Conservation (phyloP, 257 asterid genomes). For the Scutellaria baicalensis region DNA sequence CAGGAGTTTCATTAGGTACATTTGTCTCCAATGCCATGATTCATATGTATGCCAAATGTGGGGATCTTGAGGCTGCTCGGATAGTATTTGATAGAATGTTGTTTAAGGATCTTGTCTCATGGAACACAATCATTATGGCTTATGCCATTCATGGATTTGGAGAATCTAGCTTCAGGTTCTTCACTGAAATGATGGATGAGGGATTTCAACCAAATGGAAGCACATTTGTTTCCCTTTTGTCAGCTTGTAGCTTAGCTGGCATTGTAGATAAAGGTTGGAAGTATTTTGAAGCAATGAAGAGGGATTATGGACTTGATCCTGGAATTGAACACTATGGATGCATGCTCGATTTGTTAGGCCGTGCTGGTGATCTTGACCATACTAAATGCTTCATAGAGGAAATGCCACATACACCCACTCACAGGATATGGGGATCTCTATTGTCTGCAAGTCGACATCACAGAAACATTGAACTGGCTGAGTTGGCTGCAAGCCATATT, state of each 20-base stretch:
- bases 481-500: slow-evolving; percentile 36
- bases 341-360: slow-evolving; percentile 52
- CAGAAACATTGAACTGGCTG: slow-evolving; percentile 46
- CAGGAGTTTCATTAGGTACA: slow-evolving; percentile 24
- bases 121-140: slow-evolving; percentile 66
- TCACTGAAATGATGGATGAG: slow-evolving; percentile 32
- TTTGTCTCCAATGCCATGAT: slow-evolving; percentile 40
- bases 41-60: slow-evolving; percentile 60
- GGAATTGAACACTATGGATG: slow-evolving; percentile 61
- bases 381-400: slow-evolving; percentile 42
- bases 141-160: slow-evolving; percentile 59
- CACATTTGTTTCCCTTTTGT: slow-evolving; percentile 48
- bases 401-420: slow-evolving; percentile 50
- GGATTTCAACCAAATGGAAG: slow-evolving; percentile 47
- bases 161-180: slow-evolving; percentile 31
- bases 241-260: slow-evolving; percentile 54
- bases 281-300: slow-evolving; percentile 42
- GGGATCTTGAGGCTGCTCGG: slow-evolving; percentile 40
- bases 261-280: slow-evolving; percentile 43
- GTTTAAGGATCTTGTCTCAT: slow-evolving; percentile 45
- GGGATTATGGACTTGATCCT: slow-evolving; percentile 41
- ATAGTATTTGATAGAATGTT: slow-evolving; percentile 27
- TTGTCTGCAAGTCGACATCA: slow-evolving; percentile 53
- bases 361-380: slow-evolving; percentile 40
- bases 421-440: slow-evolving; percentile 68